Percentiles rank a stretch among this genome's conserved stretches.
These are phyloP conservation scores for Pseudomonodictys pantanalensis DNA, from an alignment of 495 filamentous ascomycete genomes.

Conservation along the genomic window DNA sequence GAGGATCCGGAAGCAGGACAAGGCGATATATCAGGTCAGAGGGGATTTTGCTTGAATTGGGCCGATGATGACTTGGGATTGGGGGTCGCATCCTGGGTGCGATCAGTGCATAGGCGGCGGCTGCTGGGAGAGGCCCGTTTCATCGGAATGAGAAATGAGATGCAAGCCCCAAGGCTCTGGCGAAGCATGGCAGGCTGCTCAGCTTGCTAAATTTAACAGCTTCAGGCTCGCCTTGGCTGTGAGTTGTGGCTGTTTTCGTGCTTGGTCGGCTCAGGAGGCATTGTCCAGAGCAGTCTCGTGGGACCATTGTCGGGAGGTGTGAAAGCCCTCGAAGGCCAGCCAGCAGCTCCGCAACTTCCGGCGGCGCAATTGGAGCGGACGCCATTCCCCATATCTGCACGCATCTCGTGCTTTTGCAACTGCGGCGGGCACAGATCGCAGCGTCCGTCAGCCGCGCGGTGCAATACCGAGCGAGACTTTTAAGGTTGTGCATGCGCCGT, in stretches of 20 bases:
- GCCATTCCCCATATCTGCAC: neutral
- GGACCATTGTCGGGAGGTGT: too few species aligned
- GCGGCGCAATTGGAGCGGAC: neutral
- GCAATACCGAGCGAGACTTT: neutral
- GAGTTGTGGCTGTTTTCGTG: neutral
- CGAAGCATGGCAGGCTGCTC: constrained; percentile 5
- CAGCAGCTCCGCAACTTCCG: neutral
- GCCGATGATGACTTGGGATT: neutral
- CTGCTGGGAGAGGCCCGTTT: neutral
- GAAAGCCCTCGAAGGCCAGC: neutral
- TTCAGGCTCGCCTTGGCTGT: neutral
- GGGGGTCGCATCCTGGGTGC: too few species aligned
- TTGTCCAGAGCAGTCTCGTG: too few species aligned
- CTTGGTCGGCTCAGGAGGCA: neutral
- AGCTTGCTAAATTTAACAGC: constrained; percentile 17
- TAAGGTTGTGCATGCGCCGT: neutral
- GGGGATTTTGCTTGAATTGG: neutral
- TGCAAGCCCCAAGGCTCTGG: constrained; percentile 4
- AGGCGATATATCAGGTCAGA: neutral
- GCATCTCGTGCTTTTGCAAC: neutral
- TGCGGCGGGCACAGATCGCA: neutral
- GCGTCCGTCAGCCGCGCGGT: neutral
- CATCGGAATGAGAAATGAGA: constrained; percentile 1
- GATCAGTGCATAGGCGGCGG: too few species aligned
- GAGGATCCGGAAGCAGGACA: neutral